Base-by-base conservation (phyloP, 2,329 filamentous ascomycete species). In the Pseudogymnoascus sp. region DNA sequence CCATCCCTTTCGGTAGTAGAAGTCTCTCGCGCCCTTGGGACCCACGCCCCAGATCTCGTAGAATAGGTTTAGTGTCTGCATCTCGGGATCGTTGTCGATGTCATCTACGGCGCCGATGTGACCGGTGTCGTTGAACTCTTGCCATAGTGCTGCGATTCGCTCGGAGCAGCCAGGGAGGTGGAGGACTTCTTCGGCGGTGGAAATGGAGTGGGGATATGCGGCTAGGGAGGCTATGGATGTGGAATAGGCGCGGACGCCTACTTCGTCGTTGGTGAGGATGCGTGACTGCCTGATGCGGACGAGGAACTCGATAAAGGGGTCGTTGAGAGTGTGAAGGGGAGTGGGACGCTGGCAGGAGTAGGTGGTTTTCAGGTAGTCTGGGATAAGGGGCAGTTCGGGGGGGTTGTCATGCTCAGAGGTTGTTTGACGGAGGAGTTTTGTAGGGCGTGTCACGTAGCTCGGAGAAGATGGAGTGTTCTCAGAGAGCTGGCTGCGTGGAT, bases 11-110 rank as follows among this genome's bases (percentile, higher is more conserved):
- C 84, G 81, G 57, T 59, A 59, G 72, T 92, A 94, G 68, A 96
- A 96, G 1, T 92, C 84, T 13, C 87, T 80, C 0, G 93, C 92
- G 0, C 88, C 94, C 10, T 84, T 85, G 1, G 88, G 87, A 0
- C 89, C 93, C 0, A 97, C 91, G n/a, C 92, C 93, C 89, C 91
- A 96, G 62, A 97, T 95, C 4, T 88, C 79, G 74, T 89, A 89
- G 73, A 97, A 97, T 0, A 81, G 72, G 47, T 83, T 79, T 3
- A 97, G 74, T 0, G 85, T 79, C 17, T 79, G 78, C 62, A 94
- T 78, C 62, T 80, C 83, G 10, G 83, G 77, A 66, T 96, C 86
- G 0, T 76, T 74, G 59, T 87, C 81, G 1, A 89, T 81, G 3
- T 85, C 82, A 6, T 81, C 76, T 0, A 86, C 85, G 24, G 90